Evolutionary conservation across 148 eudicot genomes (phyloP).

Genomic region (Vaccinium macrocarpon): DNA sequence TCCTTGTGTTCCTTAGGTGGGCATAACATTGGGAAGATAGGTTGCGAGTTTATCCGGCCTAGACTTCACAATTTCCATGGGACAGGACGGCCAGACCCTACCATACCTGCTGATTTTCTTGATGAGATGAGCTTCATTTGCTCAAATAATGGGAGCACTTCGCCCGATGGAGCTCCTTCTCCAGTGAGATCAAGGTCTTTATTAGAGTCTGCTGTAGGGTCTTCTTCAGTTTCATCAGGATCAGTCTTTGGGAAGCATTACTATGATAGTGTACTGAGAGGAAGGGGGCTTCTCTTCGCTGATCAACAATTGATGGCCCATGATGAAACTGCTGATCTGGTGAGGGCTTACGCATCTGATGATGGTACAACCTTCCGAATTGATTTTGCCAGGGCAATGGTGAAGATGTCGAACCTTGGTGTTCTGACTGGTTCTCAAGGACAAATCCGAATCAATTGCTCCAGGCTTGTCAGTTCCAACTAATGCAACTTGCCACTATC

Average conservation of each 20-base stretch:
- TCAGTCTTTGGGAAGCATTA: conserved; percentile 35
- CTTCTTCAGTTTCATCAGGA: conserved; percentile 29
- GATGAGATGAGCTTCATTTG: conserved; percentile 27
- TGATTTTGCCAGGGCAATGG: conserved; percentile 44
- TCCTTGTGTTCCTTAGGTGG: conserved; percentile 29
- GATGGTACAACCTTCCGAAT: conserved; percentile 32
- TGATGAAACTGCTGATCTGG: conserved; percentile 37
- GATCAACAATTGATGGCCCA: conserved; percentile 51
- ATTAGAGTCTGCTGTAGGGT: conserved; percentile 20
- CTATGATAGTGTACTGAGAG: conserved; percentile 37
- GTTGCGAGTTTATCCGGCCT: conserved; percentile 37
- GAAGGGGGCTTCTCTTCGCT: conserved; percentile 42
- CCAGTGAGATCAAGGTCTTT: conserved; percentile 22
- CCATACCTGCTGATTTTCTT: conserved; percentile 32
- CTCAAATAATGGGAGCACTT: conserved; percentile 9
- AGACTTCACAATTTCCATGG: conserved; percentile 31
- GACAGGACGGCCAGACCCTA: conserved; percentile 37
- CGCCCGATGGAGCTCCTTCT: conserved; percentile 19
- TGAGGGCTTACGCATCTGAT: conserved; percentile 40
- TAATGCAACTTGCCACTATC: neutral
- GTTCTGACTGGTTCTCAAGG: conserved; percentile 31
- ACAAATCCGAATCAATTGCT: conserved; percentile 35
- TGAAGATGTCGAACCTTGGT: conserved; percentile 36
- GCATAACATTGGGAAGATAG: conserved; percentile 52
- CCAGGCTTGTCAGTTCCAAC: conserved; percentile 13